phyloP scores from a whole-genome alignment of 768 basidiomycete species.

The Podaxis mareebaensis region DNA sequence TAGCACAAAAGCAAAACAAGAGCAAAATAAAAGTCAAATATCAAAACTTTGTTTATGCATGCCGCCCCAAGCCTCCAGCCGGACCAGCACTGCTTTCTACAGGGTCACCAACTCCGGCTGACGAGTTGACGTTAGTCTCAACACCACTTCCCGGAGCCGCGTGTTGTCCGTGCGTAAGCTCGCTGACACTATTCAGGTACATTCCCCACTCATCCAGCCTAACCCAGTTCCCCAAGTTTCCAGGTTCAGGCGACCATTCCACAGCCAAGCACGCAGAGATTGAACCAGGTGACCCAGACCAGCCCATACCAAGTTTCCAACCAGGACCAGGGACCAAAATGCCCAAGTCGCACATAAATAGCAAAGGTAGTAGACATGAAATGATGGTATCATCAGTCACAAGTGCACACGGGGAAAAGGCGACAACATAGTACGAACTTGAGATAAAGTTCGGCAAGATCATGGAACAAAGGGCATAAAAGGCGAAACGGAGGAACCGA shows the following conservation, averaged over 20 bases:
- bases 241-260: too few species aligned
- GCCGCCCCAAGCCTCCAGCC: neutral
- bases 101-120: neutral
- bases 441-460: neutral
- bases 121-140: neutral
- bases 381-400: neutral
- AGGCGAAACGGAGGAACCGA: neutral
- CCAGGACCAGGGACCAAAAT: neutral
- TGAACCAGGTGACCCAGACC: neutral
- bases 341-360: neutral
- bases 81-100: neutral
- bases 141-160: neutral
- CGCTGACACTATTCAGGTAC: conserved; percentile 43
- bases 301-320: neutral
- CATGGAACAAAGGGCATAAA: neutral
- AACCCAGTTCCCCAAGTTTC: neutral
- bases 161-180: conserved; percentile 31
- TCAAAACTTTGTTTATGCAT: neutral
- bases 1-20: neutral
- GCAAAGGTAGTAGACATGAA: neutral
- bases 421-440: neutral
- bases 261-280: neutral
- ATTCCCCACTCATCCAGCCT: conserved; percentile 49
- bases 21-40: neutral
- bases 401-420: neutral